Base-by-base conservation (phyloP, 768 basidiomycete species). In the Naganishia vishniacii region DNA sequence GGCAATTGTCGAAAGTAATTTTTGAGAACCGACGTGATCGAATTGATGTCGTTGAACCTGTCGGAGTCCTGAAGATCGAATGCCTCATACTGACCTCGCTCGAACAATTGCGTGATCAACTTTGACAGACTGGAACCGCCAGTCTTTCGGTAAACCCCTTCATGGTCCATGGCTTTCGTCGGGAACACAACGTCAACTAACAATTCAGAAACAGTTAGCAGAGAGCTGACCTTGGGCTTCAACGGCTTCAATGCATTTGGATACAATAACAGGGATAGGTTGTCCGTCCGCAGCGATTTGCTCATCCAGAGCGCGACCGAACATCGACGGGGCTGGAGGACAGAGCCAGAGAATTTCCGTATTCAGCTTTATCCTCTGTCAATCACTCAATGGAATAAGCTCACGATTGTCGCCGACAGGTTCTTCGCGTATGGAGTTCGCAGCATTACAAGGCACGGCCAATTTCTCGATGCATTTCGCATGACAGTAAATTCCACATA, bases 131-230 rank as follows among this genome's bases (percentile, higher is more conserved):
- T 83, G 29, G 88, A 86, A 2, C 95, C 95, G 31, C 95, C 95
- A 0, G 87, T 91, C 80, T 99, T 99, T 67, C 95, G 90, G 77
- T 99, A 99, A 68, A 99, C 91, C 12, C 95, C 95, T 77, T 99
- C 95, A 72, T 92, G 92, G 65, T 95, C 91, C 79, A 97, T 82
- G 4, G 89, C 93, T 89, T 7, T 1, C 28, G 26, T 8, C 40
- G n/a, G 41, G 12, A 44, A 45, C 48, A n/a, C 15, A 51, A 31
- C 42, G 45, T 37, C 13, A 45, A 31, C 31, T 29, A 28, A 13
- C 7, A 68, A 31, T 71, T 16, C 31, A 40, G 70, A 49, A 29
- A 12, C n/a, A n/a, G 6, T 8, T 4, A n/a, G 13, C 25, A 41
- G 3, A 3, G 49, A 1, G 78, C 87, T 61, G 68, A 92, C 91